Evolutionary conservation across 371 early-diverging fungal species (phyloP).

Genomic region (Mucor piriformis): DNA sequence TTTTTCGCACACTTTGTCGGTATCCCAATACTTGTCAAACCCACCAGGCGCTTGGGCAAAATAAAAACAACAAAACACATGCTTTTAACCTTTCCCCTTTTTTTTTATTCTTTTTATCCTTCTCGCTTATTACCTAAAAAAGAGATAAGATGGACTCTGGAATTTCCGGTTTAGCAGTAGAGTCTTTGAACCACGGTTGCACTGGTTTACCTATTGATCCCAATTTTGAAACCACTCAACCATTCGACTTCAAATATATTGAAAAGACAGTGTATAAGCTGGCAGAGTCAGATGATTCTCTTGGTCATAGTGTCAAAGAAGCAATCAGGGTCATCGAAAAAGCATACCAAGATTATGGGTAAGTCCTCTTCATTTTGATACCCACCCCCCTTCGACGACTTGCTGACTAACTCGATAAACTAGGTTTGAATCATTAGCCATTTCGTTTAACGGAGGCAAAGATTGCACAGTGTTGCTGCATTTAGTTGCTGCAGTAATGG

Average conservation of each 20-base stretch:
- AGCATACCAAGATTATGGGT: slow-evolving; percentile 69
- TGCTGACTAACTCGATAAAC: no score
- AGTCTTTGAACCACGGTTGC: slow-evolving; percentile 35
- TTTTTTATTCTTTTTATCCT: background rate
- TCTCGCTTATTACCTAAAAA: background rate
- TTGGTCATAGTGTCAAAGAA: slow-evolving; percentile 45
- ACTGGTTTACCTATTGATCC: slow-evolving; percentile 35
- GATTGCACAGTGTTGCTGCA: slow-evolving; percentile 95
- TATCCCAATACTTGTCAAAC: no score
- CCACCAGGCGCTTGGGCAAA: no score
- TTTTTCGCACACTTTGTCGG: no score
- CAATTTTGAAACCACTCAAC: slow-evolving; percentile 30
- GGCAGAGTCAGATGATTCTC: slow-evolving; percentile 33
- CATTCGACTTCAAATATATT: slow-evolving; percentile 48
- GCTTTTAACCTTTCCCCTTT: background rate
- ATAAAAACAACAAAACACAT: no score
- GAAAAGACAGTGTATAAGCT: slow-evolving; percentile 46
- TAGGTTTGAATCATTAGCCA: slow-evolving; percentile 60
- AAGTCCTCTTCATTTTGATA: slow-evolving; percentile 19
- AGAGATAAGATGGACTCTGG: background rate
- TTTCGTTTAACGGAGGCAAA: slow-evolving; percentile 97
- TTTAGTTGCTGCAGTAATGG: slow-evolving; percentile 65
- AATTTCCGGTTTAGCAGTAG: slow-evolving; percentile 4
- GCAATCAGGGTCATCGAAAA: slow-evolving; percentile 71
- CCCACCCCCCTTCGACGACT: no score